A percentile compares a stretch with the other conserved stretches of the same genome.
These are phyloP conservation scores for Aspergillus persii DNA, from an alignment of 2,329 filamentous ascomycete species.

Conservation along the genomic window DNA sequence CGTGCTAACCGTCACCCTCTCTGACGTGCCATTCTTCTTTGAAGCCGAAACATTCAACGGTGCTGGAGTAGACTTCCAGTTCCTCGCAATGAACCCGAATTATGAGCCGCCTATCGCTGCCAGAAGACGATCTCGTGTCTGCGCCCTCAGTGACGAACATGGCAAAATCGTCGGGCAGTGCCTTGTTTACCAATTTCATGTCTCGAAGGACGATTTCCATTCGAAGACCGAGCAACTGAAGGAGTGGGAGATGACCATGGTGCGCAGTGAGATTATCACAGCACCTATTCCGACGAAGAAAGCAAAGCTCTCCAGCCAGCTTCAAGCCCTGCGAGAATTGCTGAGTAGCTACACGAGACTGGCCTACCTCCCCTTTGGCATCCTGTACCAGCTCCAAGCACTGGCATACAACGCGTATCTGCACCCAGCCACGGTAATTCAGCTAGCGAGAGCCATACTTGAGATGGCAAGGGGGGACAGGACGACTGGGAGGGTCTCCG, in stretches of 20 bases:
- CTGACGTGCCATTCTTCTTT: conserved; percentile 52
- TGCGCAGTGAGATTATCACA: not conserved
- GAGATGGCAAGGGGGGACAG: conserved; percentile 26
- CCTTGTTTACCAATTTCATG: conserved; percentile 49
- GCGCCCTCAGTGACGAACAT: conserved; percentile 7
- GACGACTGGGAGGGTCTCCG: not conserved
- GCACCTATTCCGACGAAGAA: not conserved
- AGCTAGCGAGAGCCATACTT: conserved; percentile 47
- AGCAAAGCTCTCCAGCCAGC: not conserved
- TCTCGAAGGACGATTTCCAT: conserved; percentile 12
- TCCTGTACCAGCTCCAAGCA: conserved; percentile 62
- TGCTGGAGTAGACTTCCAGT: not conserved
- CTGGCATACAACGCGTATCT: conserved; percentile 64
- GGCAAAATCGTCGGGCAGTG: conserved; percentile 11
- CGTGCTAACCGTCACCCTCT: conserved; percentile 52
- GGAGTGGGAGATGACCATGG: conserved; percentile 26
- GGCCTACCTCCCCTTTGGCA: conserved; percentile 47
- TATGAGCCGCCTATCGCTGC: not conserved
- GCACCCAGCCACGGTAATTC: conserved; percentile 51
- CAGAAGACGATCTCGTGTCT: conserved; percentile 1
- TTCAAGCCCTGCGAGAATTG: conserved; percentile 1
- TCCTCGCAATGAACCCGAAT: not conserved
- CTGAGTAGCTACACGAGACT: conserved; percentile 31
- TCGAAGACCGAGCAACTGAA: conserved; percentile 4
- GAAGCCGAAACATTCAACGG: not conserved